Evolutionary conservation across 768 basidiomycete genomes (phyloP).

Genomic region (Rubroboletus satanas): DNA sequence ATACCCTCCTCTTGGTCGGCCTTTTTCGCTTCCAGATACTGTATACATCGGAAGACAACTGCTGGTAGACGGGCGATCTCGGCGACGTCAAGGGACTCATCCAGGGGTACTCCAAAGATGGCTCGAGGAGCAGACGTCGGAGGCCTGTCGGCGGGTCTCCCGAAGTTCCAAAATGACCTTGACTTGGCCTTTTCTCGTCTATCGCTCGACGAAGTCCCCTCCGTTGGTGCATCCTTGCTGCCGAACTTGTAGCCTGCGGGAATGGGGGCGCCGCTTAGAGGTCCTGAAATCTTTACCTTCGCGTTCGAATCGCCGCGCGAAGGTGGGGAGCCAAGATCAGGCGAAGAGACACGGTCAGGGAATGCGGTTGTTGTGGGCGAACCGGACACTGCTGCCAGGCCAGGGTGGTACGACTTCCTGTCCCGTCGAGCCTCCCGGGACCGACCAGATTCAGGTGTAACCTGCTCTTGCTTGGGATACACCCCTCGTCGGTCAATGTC

Average conservation of each 20-base stretch:
- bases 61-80: constrained; percentile 90
- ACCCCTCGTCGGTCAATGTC: constrained; percentile 47
- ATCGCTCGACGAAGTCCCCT: constrained; percentile 47
- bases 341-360: constrained; percentile 36
- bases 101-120: constrained; percentile 85
- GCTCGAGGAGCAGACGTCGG: constrained; percentile 52
- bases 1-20: constrained; percentile 98
- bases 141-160: constrained; percentile 50
- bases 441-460: constrained; percentile 55
- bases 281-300: constrained; percentile 86
- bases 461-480: constrained; percentile 36
- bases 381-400: constrained; percentile 45
- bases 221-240: constrained; percentile 57
- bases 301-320: constrained; percentile 48
- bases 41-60: constrained; percentile 91
- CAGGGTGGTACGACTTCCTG: constrained; percentile 65
- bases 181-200: constrained; percentile 91
- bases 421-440: constrained; percentile 46
- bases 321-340: constrained; percentile 51
- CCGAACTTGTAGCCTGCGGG: constrained; percentile 91
- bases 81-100: constrained; percentile 85
- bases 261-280: constrained; percentile 79
- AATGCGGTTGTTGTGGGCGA: constrained; percentile 40
- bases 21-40: constrained; percentile 90
- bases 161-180: constrained; percentile 91